Conservation (phyloP, 805 yeast genomes). For the Saccharomycopsis sp. region DNA sequence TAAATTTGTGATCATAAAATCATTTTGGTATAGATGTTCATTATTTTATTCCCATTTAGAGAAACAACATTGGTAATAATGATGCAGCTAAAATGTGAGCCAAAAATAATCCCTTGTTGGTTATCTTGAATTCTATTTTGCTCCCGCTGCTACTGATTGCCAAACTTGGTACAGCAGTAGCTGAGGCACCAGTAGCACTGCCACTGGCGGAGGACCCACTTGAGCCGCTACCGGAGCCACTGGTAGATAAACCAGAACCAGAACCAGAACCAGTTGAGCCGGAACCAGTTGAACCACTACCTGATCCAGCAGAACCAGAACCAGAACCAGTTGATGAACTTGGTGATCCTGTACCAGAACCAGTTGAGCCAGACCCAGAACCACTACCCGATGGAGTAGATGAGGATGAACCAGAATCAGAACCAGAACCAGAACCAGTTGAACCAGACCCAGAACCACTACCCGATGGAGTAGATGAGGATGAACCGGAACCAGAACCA, state of each 20-base stretch:
- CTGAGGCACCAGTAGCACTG: constrained; percentile 1
- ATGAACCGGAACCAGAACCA: constrained; percentile 7
- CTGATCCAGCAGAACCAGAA: background rate
- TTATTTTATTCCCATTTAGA: no score
- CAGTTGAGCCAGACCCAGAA: constrained; percentile 4
- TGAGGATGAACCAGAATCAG: background rate
- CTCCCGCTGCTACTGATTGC: no score
- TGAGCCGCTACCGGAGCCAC: background rate
- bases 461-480: background rate
- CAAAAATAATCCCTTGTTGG: no score
- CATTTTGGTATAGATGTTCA: no score
- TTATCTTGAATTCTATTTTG: no score
- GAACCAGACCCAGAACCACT: constrained; percentile 15
- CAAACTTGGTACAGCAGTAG: no score
- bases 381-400: background rate
- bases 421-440: constrained; percentile 4
- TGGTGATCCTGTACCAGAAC: constrained; percentile 4
- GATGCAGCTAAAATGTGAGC: no score
- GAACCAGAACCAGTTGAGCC: constrained; percentile 5
- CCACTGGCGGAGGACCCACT: constrained; percentile 1
- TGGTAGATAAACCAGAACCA: constrained; percentile 3
- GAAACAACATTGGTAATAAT: no score
- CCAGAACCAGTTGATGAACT: constrained; percentile 1
- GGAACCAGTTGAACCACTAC: background rate
- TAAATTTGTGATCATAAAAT: no score